Base-by-base conservation (phyloP, 768 basidiomycete species). In the Cyclocybe aegerita region DNA sequence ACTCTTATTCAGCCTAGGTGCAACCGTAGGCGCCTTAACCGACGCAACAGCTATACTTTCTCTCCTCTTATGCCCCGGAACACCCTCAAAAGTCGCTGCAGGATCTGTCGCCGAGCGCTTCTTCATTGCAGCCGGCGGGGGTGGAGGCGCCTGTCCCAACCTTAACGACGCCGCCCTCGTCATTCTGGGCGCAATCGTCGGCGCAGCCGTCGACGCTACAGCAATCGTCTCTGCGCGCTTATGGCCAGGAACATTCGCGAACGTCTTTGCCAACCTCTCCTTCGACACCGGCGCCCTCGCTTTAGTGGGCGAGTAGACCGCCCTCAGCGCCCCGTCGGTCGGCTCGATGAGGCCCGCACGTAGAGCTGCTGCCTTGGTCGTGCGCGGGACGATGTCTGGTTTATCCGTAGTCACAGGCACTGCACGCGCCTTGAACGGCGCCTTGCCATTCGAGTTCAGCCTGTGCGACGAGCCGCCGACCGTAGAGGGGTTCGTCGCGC, bases 41-140 rank as follows among this genome's bases (percentile, higher is more conserved):
- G 83, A 85, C 12, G 85, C 77, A 7, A 93, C 91, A 5, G 81
- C 65, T 54, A 93, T 84, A 10, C 80, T 81, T 62, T 90, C 88
- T 23, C 86, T 71, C 48, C 90, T 76, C 68, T 93, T 93, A 60
- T 93, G 90, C 0, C 90, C 90, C 4, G 91, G 90, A 3, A 93
- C 85, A 32, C 89, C 89, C 0, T 87, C 86, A 58, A 92, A 93
- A 0, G 77, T 81, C 31, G 65, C 55, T 34, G 46, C 48, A 16
- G 50, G 39, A 10, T 67, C 65, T 23, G 70, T 64, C 46, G 62
- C 51, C 23, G 75, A 68, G 44, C 69, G 51, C 48, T 70, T 71
- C 57, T 67, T 73, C 38, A 75, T 71, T 5, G 72, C 60, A 0
- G 75, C 70, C 30, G 75, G 65, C 6, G 76, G 68, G 7, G 75